Conservation (phyloP, 306 rosid genomes). For the Mucuna pruriens region DNA sequence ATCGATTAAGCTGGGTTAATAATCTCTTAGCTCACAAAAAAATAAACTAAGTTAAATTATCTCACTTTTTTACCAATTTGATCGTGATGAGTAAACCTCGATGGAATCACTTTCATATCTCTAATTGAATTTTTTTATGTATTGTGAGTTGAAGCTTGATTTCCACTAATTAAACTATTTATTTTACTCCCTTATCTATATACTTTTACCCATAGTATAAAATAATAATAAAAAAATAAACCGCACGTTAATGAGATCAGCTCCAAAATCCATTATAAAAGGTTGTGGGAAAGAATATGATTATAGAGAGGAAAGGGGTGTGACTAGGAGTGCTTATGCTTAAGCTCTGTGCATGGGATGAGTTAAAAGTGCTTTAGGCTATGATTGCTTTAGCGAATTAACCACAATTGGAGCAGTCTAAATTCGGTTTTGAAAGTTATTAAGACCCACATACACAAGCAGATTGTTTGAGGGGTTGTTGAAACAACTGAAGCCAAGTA, state of each 20-base stretch:
- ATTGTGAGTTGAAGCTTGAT: neutral
- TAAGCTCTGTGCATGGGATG: slow-evolving; percentile 16
- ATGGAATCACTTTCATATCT: too few species aligned
- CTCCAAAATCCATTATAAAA: slow-evolving; percentile 36
- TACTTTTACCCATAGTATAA: neutral
- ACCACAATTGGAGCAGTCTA: slow-evolving; percentile 16
- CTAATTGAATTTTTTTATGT: neutral
- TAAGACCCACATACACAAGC: slow-evolving; percentile 8
- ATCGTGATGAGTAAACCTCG: too few species aligned
- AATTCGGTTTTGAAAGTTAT: slow-evolving; percentile 40
- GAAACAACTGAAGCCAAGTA: slow-evolving; percentile 28
- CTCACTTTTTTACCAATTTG: too few species aligned
- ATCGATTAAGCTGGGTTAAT: too few species aligned
- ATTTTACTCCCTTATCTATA: slow-evolving; percentile 13
- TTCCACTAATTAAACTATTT: slow-evolving; percentile 27
- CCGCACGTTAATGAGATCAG: neutral
- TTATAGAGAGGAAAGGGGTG: slow-evolving; percentile 42
- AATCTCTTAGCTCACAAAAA: too few species aligned
- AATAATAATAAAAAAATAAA: neutral
- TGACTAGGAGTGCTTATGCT: slow-evolving; percentile 19
- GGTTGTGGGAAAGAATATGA: slow-evolving; percentile 38
- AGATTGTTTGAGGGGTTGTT: slow-evolving; percentile 32
- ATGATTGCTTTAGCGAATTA: slow-evolving; percentile 23
- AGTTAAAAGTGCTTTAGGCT: slow-evolving; percentile 29
- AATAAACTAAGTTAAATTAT: too few species aligned